Evolutionary conservation across 108 stramenopile species (phyloP).

Genomic region (Epipyxis sp.): DNA sequence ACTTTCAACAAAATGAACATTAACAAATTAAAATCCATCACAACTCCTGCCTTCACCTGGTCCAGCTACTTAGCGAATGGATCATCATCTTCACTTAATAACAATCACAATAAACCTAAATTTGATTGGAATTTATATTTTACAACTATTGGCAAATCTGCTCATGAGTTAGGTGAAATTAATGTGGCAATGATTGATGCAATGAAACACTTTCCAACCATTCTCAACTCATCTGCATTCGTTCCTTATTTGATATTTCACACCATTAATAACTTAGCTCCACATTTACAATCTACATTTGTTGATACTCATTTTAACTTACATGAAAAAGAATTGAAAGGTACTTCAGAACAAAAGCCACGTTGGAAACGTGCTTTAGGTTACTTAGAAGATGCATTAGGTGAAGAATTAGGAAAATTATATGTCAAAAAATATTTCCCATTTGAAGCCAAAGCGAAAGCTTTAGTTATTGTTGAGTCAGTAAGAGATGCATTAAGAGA

Average conservation of each 20-base stretch:
- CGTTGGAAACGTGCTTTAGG: slow-evolving; percentile 76
- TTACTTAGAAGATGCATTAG: slow-evolving; percentile 65
- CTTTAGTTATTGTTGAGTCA: slow-evolving; percentile 66
- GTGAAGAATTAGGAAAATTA: slow-evolving; percentile 70
- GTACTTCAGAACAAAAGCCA: slow-evolving; percentile 67
- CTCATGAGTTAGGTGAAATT: background rate
- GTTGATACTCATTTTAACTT: slow-evolving; percentile 69
- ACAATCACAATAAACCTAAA: no score
- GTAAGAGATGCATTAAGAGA: slow-evolving; percentile 71
- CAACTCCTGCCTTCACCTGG: no score
- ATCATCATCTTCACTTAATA: no score
- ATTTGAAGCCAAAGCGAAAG: slow-evolving; percentile 59
- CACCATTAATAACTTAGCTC: slow-evolving; percentile 53
- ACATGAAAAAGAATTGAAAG: slow-evolving; percentile 60
- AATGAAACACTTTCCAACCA: slow-evolving; percentile 36
- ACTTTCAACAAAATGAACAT: no score
- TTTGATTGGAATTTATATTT: background rate
- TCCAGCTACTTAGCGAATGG: no score
- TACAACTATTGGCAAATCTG: background rate
- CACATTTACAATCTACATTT: slow-evolving; percentile 58
- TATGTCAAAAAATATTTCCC: slow-evolving; percentile 71
- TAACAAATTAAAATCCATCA: no score
- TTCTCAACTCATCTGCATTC: slow-evolving; percentile 44
- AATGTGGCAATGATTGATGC: background rate
- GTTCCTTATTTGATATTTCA: slow-evolving; percentile 60